These are phyloP conservation scores for Chenopodium album DNA, from an alignment of 148 eudicot genomes.

Conservation along the genomic window DNA sequence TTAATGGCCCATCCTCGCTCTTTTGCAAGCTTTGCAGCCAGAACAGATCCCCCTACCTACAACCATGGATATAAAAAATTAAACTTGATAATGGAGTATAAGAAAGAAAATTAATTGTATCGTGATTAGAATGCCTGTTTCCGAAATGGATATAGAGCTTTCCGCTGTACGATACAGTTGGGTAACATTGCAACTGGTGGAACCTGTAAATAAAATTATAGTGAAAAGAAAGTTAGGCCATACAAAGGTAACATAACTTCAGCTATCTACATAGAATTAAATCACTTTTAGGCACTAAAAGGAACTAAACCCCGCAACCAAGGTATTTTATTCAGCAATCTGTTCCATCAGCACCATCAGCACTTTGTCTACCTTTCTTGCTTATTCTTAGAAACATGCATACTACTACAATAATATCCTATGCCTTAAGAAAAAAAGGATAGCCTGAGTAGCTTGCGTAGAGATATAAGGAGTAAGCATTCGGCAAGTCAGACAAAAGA, in stretches of 20 bases:
- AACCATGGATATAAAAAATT: neutral
- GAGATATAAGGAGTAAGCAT: too few relatives aligned
- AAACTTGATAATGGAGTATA: neutral
- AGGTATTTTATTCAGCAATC: too few relatives aligned
- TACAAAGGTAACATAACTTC: neutral
- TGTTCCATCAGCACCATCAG: too few relatives aligned
- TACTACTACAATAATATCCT: too few relatives aligned
- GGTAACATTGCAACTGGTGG: conserved; percentile 90
- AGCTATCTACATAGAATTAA: too few relatives aligned
- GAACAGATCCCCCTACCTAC: conserved; percentile 86
- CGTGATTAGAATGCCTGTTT: conserved; percentile 54
- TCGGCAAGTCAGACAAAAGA: too few relatives aligned
- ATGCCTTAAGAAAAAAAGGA: too few relatives aligned
- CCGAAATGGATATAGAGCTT: conserved; percentile 76
- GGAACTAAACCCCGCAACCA: too few relatives aligned
- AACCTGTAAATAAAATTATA: conserved; percentile 45
- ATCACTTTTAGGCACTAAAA: too few relatives aligned
- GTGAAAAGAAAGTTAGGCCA: neutral
- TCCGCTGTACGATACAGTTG: conserved; percentile 62
- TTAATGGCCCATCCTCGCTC: conserved; percentile 96
- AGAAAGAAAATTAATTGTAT: neutral
- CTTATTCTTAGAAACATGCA: neutral
- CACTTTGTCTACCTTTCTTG: neutral
- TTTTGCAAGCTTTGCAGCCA: conserved; percentile 90
- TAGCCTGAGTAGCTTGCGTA: too few relatives aligned